Percentiles rank a stretch among this genome's conserved stretches.
phyloP scores from a whole-genome alignment of 2,329 filamentous ascomycete genomes.

The Ophiobolus disseminans region DNA sequence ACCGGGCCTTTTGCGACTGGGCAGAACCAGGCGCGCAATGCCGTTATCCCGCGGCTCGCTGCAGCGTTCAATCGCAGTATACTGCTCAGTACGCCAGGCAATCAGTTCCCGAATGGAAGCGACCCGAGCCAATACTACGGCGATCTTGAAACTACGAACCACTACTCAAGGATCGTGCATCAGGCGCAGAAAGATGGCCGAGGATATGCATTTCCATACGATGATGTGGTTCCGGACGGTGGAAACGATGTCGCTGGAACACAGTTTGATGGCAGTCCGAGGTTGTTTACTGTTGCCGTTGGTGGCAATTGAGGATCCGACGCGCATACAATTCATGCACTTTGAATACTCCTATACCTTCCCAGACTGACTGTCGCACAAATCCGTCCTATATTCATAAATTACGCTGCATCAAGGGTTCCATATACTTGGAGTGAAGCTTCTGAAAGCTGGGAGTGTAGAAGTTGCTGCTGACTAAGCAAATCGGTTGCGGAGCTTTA shows the following conservation, averaged over 20 bases:
- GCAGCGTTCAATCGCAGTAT: constrained; percentile 80
- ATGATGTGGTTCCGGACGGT: constrained; percentile 68
- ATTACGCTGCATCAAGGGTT: no score
- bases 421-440: no score
- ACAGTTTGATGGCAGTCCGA: constrained; percentile 56
- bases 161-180: constrained; percentile 69
- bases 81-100: constrained; percentile 57
- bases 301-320: constrained; percentile 47
- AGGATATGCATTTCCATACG: constrained; percentile 73
- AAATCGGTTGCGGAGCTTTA: no score
- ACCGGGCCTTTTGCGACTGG: constrained; percentile 65
- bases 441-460: no score
- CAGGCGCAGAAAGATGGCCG: constrained; percentile 64
- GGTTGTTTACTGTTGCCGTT: constrained; percentile 56
- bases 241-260: constrained; percentile 63
- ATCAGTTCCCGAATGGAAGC: constrained; percentile 49
- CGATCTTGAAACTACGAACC: constrained; percentile 53
- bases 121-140: constrained; percentile 42
- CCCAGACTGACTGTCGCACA: no score
- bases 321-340: not conserved
- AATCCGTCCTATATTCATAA: no score
- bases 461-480: no score
- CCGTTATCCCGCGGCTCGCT: constrained; percentile 74
- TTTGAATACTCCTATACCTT: no score
- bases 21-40: constrained; percentile 53